phyloP scores from a whole-genome alignment of 257 asterid genomes.

The Solanum neorickii region DNA sequence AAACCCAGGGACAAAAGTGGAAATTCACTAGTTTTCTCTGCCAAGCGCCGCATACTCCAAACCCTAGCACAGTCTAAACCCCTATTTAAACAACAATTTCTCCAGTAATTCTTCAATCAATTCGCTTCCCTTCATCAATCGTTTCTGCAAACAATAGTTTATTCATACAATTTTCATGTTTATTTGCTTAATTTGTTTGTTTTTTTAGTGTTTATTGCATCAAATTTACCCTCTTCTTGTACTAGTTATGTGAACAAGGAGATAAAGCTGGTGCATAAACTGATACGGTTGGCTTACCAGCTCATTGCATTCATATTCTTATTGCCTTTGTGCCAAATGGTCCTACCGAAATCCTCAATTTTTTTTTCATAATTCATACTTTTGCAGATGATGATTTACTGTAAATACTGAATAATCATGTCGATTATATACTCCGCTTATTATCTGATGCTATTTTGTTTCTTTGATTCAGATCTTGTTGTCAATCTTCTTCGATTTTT shows the following conservation, averaged over 20 bases:
- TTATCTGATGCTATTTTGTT: constrained; percentile 53
- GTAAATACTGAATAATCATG: constrained; percentile 23
- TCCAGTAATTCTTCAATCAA: neutral
- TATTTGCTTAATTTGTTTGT: neutral
- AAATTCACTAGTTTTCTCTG: neutral
- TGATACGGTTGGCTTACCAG: constrained; percentile 57
- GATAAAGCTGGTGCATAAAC: constrained; percentile 64
- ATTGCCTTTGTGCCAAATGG: neutral
- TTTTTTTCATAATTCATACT: neutral
- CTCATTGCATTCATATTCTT: constrained; percentile 7
- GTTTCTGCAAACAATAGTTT: neutral
- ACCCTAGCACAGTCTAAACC: neutral
- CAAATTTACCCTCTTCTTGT: constrained; percentile 71
- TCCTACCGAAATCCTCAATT: neutral
- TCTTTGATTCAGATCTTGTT: neutral
- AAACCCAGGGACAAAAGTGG: neutral
- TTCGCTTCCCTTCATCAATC: neutral
- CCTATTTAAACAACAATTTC: neutral
- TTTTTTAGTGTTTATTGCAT: constrained; percentile 28
- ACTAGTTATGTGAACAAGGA: constrained; percentile 27
- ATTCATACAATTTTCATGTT: neutral
- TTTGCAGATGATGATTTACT: constrained; percentile 27
- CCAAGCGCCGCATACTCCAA: neutral
- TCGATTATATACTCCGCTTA: constrained; percentile 63
- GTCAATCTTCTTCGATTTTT: neutral